Conservation (phyloP, 106 monocot species). For the Posidonia australis region DNA sequence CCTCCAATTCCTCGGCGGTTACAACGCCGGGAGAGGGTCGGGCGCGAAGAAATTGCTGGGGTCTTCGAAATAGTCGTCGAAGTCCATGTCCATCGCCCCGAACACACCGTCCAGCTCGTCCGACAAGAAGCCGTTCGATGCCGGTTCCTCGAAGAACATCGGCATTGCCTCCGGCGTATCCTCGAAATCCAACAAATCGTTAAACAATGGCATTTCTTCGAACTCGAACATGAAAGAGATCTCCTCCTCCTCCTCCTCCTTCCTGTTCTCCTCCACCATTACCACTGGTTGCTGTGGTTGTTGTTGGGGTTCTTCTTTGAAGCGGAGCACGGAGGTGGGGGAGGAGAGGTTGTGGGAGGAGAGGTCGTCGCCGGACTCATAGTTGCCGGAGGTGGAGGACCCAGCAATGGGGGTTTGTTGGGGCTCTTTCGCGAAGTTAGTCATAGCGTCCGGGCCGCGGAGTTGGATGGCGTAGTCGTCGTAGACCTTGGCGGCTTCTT, state of each 20-base stretch:
- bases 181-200: constrained; percentile 22
- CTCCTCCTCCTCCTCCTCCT: background rate
- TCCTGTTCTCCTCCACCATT: background rate
- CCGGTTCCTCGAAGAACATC: too few species aligned
- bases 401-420: background rate
- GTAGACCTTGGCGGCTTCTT: constrained; percentile 67
- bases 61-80: too few species aligned
- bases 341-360: constrained; percentile 19
- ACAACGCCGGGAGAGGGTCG: too few species aligned
- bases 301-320: background rate
- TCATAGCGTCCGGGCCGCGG: constrained; percentile 52
- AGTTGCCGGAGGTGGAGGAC: constrained; percentile 18
- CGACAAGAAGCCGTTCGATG: too few species aligned
- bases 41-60: too few species aligned
- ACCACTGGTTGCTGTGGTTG: background rate
- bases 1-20: too few species aligned
- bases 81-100: too few species aligned
- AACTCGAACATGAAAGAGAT: background rate
- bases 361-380: constrained; percentile 33
- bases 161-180: too few species aligned
- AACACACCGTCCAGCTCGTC: too few species aligned
- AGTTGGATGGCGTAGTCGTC: constrained; percentile 59
- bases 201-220: constrained; percentile 25
- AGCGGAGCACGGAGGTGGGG: constrained; percentile 41
- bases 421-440: constrained; percentile 35